Conservation (phyloP, 495 filamentous ascomycete species). For the Stereocaulon alpinum region DNA sequence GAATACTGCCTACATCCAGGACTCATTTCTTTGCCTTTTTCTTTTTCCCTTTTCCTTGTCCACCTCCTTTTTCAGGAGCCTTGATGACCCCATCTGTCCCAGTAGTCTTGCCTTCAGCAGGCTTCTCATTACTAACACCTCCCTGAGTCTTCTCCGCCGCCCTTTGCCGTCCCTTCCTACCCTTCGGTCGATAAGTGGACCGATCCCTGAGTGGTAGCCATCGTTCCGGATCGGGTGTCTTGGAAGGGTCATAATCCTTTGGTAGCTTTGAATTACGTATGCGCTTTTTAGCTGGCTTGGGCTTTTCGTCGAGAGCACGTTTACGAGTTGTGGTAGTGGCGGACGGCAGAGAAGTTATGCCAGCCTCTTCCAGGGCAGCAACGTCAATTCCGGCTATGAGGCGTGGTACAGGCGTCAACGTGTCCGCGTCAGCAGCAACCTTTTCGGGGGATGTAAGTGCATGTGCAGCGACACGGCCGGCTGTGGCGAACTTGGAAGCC, state of each 20-base stretch:
- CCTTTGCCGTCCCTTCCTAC: conserved; percentile 79
- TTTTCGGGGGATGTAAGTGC: conserved; percentile 48
- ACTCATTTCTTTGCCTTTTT: conserved; percentile 63
- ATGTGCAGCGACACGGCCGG: conserved; percentile 76
- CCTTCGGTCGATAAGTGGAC: conserved; percentile 80
- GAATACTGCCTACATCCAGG: neutral
- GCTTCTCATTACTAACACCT: conserved; percentile 59
- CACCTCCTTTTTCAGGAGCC: conserved; percentile 30
- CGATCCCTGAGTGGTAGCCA: conserved; percentile 88
- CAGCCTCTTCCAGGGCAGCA: conserved; percentile 58
- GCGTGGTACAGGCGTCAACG: conserved; percentile 53
- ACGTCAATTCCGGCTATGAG: conserved; percentile 60
- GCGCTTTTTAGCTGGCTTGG: conserved; percentile 47
- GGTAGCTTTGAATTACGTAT: conserved; percentile 59
- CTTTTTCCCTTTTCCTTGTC: conserved; percentile 51
- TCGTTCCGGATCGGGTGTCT: conserved; percentile 75
- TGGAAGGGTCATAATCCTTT: conserved; percentile 65
- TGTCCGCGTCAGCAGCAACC: conserved; percentile 47
- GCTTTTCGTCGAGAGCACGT: conserved; percentile 43
- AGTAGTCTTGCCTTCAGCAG: conserved; percentile 53
- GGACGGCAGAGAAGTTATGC: conserved; percentile 54
- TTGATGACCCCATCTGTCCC: conserved; percentile 38
- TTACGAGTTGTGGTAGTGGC: conserved; percentile 41
- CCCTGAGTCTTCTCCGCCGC: conserved; percentile 74
- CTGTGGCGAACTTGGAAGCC: conserved; percentile 53